Percentiles rank a stretch among this genome's conserved stretches.
Evolutionary conservation across 2,329 filamentous ascomycete species (phyloP).

Genomic region (Phoma sp.): DNA sequence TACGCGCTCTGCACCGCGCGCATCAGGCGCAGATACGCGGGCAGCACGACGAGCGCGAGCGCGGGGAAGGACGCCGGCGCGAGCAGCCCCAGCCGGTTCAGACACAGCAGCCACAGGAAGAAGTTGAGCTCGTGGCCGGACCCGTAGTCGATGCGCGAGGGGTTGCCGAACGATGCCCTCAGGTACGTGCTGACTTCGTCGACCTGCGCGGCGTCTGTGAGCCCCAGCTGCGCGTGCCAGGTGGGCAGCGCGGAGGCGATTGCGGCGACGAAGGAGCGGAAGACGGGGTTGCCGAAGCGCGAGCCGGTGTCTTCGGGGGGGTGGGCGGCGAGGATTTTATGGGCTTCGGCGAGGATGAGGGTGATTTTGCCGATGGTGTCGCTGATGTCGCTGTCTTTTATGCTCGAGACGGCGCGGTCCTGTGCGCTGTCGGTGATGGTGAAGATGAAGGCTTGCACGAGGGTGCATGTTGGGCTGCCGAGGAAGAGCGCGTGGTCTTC

Average conservation of each 20-base stretch:
- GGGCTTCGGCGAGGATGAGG: slow-evolving; percentile 71
- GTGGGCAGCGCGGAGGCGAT: slow-evolving; percentile 53
- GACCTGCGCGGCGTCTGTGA: slow-evolving; percentile 61
- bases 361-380: slow-evolving; percentile 68
- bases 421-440: slow-evolving; percentile 81
- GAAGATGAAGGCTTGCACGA: slow-evolving; percentile 87
- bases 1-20: slow-evolving; percentile 87
- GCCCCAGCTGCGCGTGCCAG: slow-evolving; percentile 70
- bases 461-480: slow-evolving; percentile 72
- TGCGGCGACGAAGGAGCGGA: slow-evolving; percentile 79
- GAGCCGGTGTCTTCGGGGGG: slow-evolving; percentile 89
- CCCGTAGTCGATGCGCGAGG: slow-evolving; percentile 84
- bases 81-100: slow-evolving; percentile 79
- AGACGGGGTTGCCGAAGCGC: slow-evolving; percentile 92
- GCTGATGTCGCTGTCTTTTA: slow-evolving; percentile 66
- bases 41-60: slow-evolving; percentile 78
- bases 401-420: slow-evolving; percentile 68
- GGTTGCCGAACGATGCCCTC: slow-evolving; percentile 82
- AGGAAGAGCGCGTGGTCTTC: slow-evolving; percentile 84
- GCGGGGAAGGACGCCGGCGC: slow-evolving; percentile 70
- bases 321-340: slow-evolving; percentile 68
- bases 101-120: slow-evolving; percentile 92
- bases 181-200: slow-evolving; percentile 82
- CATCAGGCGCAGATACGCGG: slow-evolving; percentile 84
- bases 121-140: slow-evolving; percentile 98